Evolutionary conservation across 164 flowering plant species (phyloP), one percentile per base, ranked within the genome.

Genomic region (Dillenia turbinata): DNA sequence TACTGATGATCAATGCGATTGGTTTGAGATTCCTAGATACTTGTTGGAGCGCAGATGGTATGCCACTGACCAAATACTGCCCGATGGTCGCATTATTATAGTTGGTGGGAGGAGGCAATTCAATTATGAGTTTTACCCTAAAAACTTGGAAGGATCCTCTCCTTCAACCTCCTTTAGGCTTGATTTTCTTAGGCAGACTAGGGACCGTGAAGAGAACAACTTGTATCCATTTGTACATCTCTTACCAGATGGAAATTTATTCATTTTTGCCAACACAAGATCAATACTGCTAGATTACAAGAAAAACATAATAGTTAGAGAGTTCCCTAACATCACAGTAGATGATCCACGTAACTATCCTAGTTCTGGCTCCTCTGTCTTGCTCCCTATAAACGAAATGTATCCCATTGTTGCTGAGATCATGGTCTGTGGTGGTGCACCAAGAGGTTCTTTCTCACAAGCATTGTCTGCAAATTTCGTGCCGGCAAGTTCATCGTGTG

Each of bases 401-500:
- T 17, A 22, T 5, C 54, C 15, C 9, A 16, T 68, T 10, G 66
- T 68, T 22, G 77, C 67, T 8, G 84, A 86, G 57, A 57, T 86
- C 47, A 16, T 86, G 75, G 40, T 86, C 0, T 86, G 91, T 47
- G 91, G 91, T 0, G 91, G 91, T 3, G 83, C 87, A 10, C 75
- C 79, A 0, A 62, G 45, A 0, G 74, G 56, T 0, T 54, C 83
- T 14, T 76, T 33, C 22, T 9, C 10, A 9, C 44, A 13, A 12
- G 87, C 81, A 9, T 0, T 0, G 8, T 9, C 12, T 3, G 64
- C 68, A 1, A 56, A 15, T n/a, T 84, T 74, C 33, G 8, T 54
- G 0, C 66, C 49, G 0, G 85, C 89, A 0, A 19, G n/a, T n/a
- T 13, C 61, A 10, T 62, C 81, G 2, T 86, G 89, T 22, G 87